phyloP scores from a whole-genome alignment of 1,284 basidiomycete species.

The Austropuccinia psidii region DNA sequence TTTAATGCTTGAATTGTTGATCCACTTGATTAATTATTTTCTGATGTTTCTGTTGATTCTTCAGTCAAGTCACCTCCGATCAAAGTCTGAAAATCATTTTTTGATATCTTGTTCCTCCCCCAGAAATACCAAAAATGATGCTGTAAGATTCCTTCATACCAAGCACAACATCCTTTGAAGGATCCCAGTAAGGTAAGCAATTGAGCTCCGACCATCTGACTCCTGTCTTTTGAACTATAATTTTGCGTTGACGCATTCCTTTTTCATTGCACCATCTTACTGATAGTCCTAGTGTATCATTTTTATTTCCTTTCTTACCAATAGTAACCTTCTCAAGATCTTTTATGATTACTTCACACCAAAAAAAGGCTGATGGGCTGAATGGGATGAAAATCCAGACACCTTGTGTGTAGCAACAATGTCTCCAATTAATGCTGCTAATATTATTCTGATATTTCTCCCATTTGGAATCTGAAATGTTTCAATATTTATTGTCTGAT shows the following conservation, averaged over 20 bases:
- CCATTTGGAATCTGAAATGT: neutral
- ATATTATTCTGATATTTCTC: neutral
- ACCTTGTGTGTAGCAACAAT: neutral
- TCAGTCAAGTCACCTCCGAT: neutral
- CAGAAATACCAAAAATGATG: neutral
- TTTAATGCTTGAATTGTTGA: no score
- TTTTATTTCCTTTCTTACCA: neutral
- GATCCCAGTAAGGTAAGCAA: neutral
- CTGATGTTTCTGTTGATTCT: neutral
- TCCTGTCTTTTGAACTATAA: neutral
- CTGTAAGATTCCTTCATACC: neutral
- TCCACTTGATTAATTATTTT: neutral
- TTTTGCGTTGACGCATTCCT: neutral
- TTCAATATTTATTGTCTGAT: neutral
- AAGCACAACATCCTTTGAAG: neutral
- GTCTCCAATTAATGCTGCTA: neutral
- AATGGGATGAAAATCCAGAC: neutral
- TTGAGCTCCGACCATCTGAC: neutral
- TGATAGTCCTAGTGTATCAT: neutral
- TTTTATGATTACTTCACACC: neutral
- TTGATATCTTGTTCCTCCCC: neutral
- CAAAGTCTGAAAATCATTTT: neutral
- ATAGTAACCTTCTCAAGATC: neutral
- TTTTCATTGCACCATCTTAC: neutral
- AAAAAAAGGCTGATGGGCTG: neutral